Conservation (phyloP, 2,329 filamentous ascomycete genomes). For the Alternaria sp. region DNA sequence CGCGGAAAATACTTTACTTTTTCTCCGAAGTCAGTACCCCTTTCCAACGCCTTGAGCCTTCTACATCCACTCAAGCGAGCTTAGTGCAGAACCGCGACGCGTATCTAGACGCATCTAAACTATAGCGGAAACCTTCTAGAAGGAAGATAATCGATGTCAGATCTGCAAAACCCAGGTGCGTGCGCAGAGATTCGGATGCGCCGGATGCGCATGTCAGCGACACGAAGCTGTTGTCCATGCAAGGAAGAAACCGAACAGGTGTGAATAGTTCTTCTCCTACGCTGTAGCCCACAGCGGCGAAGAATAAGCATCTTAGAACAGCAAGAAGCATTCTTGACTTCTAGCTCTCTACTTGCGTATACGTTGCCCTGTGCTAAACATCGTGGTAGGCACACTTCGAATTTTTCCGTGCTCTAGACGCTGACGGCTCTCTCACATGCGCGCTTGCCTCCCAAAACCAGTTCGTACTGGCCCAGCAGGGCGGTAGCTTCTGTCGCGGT, state of each 20-base stretch:
- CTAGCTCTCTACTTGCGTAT: neutral
- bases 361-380: neutral
- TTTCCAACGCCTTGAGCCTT: neutral
- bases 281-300: neutral
- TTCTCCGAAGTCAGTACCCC: neutral
- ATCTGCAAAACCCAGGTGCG: neutral
- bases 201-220: neutral
- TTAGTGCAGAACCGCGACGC: neutral
- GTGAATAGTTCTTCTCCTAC: neutral
- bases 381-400: neutral
- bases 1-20: neutral
- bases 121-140: constrained; percentile 6
- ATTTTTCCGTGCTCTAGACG: neutral
- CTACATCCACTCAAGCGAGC: neutral
- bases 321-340: neutral
- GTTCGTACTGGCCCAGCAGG: neutral
- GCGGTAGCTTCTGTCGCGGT: neutral
- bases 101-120: neutral
- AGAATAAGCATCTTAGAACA: neutral
- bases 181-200: neutral
- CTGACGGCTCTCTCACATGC: neutral
- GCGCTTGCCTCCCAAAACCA: neutral
- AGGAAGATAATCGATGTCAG: constrained; percentile 1
- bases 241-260: neutral
- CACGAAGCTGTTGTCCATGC: neutral